Evolutionary conservation across 768 basidiomycete species (phyloP), one percentile per base, ranked within the genome.

Genomic region (Clavulina sp.): DNA sequence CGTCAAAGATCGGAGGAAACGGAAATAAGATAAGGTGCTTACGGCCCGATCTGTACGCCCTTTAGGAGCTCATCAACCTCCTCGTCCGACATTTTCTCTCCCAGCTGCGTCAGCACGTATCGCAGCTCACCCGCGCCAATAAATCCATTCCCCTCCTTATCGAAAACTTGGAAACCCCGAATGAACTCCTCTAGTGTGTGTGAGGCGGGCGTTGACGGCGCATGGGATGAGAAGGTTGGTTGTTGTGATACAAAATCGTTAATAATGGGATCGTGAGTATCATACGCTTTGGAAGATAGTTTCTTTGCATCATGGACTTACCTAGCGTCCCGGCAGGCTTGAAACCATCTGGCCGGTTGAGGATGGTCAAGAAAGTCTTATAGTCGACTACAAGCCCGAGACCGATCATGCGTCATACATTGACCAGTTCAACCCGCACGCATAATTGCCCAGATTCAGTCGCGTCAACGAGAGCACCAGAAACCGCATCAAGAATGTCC

Each of bases 51-150:
- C 67, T 92, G 87, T 31, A 92, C 87, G 26, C 91, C 91, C 67
- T 96, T 96, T 59, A 99, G 72, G 59, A 99, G 72, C 67, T 99
- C 95, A 62, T 97, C 93, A 19, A 96, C 95, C 69, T 97, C 95
- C 57, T 91, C 87, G 62, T 97, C 91, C 4, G 80, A 65, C 88
- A 99, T 92, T 73, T 96, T 96, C 74, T 99, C 95, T 9, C 95
- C 95, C 0, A 99, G 76, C 60, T 92, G 91, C 4, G 95, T 99
- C 28, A 93, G 73, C 26, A 92, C 87, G 63, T 93, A 92, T 65
- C 86, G 76, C 56, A 93, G 71, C 66, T 95, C 88, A 46, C 88
- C 88, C 18, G 83, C 86, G 46, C 88, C 88, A 49, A 64, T 88
- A 68, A 80, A 84, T 1, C 88, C 88, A 60, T 88, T 88, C 29